A percentile compares a stretch with the other conserved stretches of the same genome.
Evolutionary conservation across 2,329 filamentous ascomycete species (phyloP).

Genomic region (Rhynchosporium agropyri): DNA sequence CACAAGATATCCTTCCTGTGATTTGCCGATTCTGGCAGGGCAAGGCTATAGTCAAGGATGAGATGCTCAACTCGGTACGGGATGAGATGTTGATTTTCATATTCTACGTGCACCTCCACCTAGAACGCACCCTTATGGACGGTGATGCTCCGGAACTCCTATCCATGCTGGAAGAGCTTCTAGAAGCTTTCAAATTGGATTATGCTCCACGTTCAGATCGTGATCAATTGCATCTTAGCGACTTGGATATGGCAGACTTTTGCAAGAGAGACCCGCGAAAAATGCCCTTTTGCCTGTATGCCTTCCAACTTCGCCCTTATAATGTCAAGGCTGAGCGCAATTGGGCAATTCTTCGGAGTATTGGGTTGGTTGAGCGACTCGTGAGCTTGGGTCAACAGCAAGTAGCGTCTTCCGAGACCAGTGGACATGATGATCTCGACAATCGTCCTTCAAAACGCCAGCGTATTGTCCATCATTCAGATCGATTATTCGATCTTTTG

Average conservation of each 20-base stretch:
- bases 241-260: slow-evolving; percentile 57
- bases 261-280: slow-evolving; percentile 31
- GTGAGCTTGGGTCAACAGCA: slow-evolving; percentile 31
- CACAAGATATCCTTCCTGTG: slow-evolving; percentile 65
- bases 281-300: slow-evolving; percentile 49
- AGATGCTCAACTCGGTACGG: slow-evolving; percentile 60
- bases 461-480: slow-evolving; percentile 30
- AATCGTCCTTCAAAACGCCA: slow-evolving; percentile 40
- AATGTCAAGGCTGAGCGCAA: slow-evolving; percentile 58
- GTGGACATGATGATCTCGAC: slow-evolving; percentile 25
- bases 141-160: slow-evolving; percentile 41
- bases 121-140: slow-evolving; percentile 58
- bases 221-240: slow-evolving; percentile 75
- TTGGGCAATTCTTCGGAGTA: slow-evolving; percentile 61
- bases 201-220: slow-evolving; percentile 73
- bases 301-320: slow-evolving; percentile 58
- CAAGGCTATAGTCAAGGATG: slow-evolving; percentile 63
- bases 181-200: slow-evolving; percentile 74
- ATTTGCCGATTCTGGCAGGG: slow-evolving; percentile 77
- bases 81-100: slow-evolving; percentile 79
- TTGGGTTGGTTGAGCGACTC: slow-evolving; percentile 57
- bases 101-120: slow-evolving; percentile 64
- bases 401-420: slow-evolving; percentile 10
- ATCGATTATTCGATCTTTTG: slow-evolving; percentile 38
- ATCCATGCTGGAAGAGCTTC: slow-evolving; percentile 61